These are phyloP conservation scores for Clitopilus hobsonii DNA, from an alignment of 768 basidiomycete genomes.

Conservation along the genomic window DNA sequence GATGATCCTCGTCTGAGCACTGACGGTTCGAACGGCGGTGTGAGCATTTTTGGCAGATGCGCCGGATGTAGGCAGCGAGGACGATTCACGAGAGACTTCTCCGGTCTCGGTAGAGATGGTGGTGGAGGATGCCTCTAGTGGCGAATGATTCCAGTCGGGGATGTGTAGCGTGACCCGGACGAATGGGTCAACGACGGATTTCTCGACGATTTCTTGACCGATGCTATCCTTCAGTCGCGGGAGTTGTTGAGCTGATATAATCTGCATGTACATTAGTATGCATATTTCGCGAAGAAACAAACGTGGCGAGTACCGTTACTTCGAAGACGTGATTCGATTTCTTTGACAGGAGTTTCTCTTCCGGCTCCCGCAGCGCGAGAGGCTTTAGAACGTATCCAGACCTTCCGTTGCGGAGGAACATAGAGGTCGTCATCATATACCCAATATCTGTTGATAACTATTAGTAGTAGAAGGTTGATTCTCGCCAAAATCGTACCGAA, in stretches of 20 bases:
- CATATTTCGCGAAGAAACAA: background rate
- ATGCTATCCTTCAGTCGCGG: slow-evolving; percentile 64
- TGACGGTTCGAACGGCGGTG: slow-evolving; percentile 40
- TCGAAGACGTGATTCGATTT: slow-evolving; percentile 58
- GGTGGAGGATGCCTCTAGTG: slow-evolving; percentile 18
- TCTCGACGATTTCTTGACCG: slow-evolving; percentile 57
- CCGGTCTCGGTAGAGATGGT: background rate
- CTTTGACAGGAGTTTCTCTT: slow-evolving; percentile 52
- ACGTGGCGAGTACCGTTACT: slow-evolving; percentile 43
- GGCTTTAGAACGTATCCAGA: slow-evolving; percentile 92
- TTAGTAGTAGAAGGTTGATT: background rate
- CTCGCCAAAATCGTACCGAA: slow-evolving; percentile 47
- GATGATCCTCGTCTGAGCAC: slow-evolving; percentile 55
- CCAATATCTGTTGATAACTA: slow-evolving; percentile 64
- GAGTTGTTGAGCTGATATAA: slow-evolving; percentile 88
- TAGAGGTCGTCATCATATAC: slow-evolving; percentile 88
- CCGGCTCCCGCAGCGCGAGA: slow-evolving; percentile 57
- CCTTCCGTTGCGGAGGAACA: slow-evolving; percentile 91
- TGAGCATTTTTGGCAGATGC: slow-evolving; percentile 17
- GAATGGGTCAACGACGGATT: slow-evolving; percentile 60
- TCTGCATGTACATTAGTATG: slow-evolving; percentile 9
- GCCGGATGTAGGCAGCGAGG: slow-evolving; percentile 16
- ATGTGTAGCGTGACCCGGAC: slow-evolving; percentile 78
- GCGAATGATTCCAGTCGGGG: slow-evolving; percentile 58
- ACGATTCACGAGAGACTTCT: slow-evolving; percentile 6